These are phyloP conservation scores for Cryptomeria japonica DNA, from an alignment of 75 land plant genomes.

Conservation along the genomic window DNA sequence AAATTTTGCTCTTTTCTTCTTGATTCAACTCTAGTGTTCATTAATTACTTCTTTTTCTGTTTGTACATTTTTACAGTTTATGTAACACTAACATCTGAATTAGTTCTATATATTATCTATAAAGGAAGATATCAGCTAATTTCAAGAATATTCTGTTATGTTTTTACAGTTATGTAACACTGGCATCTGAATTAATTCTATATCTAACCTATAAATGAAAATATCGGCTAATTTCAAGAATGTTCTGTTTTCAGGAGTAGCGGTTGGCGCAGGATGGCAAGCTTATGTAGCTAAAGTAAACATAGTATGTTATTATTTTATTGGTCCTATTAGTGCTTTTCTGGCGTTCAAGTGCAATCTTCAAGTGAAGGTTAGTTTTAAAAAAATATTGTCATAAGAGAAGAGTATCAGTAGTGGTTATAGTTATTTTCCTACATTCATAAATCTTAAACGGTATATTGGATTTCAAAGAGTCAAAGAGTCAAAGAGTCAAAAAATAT, in stretches of 20 bases:
- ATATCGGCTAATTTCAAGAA: not conserved
- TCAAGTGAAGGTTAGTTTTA: slow-evolving; percentile 22
- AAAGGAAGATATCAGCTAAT: not conserved
- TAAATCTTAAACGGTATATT: too few species aligned
- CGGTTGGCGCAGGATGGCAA: slow-evolving; percentile 30
- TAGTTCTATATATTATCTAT: not conserved
- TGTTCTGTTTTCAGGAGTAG: slow-evolving; percentile 16
- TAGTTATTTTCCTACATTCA: too few species aligned
- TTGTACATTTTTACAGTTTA: not conserved
- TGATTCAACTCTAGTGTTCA: not conserved
- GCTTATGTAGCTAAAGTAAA: slow-evolving; percentile 22
- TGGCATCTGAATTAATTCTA: not conserved
- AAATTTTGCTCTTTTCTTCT: not conserved
- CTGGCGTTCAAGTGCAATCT: slow-evolving; percentile 12
- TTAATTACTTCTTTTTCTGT: not conserved
- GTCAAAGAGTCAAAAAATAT: too few species aligned
- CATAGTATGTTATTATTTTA: slow-evolving; percentile 21
- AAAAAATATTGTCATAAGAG: too few species aligned
- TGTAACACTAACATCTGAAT: not conserved
- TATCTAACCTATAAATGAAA: not conserved
- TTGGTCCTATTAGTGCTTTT: slow-evolving; percentile 22
- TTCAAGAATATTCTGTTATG: not conserved
- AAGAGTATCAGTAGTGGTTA: too few species aligned
- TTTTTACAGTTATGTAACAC: too few species aligned
- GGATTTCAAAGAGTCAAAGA: too few species aligned